Conservation (phyloP, 2,329 filamentous ascomycete species). For the Parastagonospora nodorum region DNA sequence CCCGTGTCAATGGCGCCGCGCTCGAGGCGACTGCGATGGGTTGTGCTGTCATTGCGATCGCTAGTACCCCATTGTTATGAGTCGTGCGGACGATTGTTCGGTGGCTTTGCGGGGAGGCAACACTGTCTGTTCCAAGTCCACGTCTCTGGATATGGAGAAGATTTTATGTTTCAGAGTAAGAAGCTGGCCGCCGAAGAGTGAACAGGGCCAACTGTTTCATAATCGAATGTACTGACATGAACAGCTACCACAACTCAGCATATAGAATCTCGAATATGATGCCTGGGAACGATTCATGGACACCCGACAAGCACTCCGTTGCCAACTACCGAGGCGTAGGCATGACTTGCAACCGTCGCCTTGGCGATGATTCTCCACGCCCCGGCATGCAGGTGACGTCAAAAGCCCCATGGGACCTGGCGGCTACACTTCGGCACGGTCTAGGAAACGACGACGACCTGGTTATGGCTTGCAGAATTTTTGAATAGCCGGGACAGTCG, state of each 20-base stretch:
- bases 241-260: not conserved
- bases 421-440: constrained; percentile 31
- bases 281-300: not conserved
- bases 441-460: constrained; percentile 1
- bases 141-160: not conserved
- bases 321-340: constrained; percentile 16
- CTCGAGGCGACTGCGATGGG: constrained; percentile 1
- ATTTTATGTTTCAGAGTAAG: not conserved
- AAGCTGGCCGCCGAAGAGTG: too few species aligned
- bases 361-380: constrained; percentile 26
- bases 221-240: not conserved
- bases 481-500: constrained; percentile 4
- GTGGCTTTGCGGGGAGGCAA: not conserved
- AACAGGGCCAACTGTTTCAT: too few species aligned
- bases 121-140: not conserved
- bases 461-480: constrained; percentile 1
- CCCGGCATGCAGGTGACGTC: constrained; percentile 14
- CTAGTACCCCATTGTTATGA: constrained; percentile 7
- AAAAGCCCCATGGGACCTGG: constrained; percentile 11
- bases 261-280: not conserved
- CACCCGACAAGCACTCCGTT: constrained; percentile 9
- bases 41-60: constrained; percentile 8
- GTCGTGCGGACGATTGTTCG: not conserved
- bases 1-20: constrained; percentile 1
- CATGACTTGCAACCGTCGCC: constrained; percentile 18